phyloP scores from a whole-genome alignment of 1,284 basidiomycete species.

The Apiotrichum sp. region DNA sequence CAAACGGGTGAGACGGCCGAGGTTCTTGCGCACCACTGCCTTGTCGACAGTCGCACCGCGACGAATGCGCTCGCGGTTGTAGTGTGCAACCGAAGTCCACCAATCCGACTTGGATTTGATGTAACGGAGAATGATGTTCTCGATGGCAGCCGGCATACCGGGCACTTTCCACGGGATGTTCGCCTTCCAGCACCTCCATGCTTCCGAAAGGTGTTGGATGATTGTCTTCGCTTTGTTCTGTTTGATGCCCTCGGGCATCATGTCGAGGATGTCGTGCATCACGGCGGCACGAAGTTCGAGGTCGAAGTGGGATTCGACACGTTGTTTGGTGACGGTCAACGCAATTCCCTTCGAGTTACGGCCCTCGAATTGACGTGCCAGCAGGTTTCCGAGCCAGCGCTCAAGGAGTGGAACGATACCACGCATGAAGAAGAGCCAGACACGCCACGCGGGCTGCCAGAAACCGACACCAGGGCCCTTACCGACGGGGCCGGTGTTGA shows the following conservation, averaged over 20 bases:
- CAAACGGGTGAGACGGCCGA: slow-evolving; percentile 56
- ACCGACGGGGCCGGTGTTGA: slow-evolving; percentile 98
- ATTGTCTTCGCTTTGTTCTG: slow-evolving; percentile 85
- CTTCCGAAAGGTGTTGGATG: slow-evolving; percentile 90
- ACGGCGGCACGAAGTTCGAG: slow-evolving; percentile 95
- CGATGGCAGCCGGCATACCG: slow-evolving; percentile 74
- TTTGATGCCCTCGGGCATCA: slow-evolving; percentile 98
- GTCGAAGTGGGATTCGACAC: slow-evolving; percentile 98
- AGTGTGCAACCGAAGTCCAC: slow-evolving; percentile 85
- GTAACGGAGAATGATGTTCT: slow-evolving; percentile 98
- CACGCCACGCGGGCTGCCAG: slow-evolving; percentile 99
- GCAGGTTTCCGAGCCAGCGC: slow-evolving; percentile 94
- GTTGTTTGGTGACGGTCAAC: slow-evolving; percentile 97
- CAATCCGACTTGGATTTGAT: slow-evolving; percentile 99
- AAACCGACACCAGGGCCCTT: slow-evolving; percentile 99
- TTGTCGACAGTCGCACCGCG: slow-evolving; percentile 98
- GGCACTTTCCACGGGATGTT: slow-evolving; percentile 63
- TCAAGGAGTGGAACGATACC: slow-evolving; percentile 97
- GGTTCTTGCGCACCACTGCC: slow-evolving; percentile 61
- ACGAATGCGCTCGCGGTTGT: slow-evolving; percentile 53
- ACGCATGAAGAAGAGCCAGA: slow-evolving; percentile 99
- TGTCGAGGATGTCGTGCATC: slow-evolving; percentile 96
- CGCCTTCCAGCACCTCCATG: slow-evolving; percentile 70
- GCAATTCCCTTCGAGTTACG: slow-evolving; percentile 92
- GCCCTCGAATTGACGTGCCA: slow-evolving; percentile 97